Conservation (phyloP, 352 stramenopile species). For the Phytophthora foliorum region DNA sequence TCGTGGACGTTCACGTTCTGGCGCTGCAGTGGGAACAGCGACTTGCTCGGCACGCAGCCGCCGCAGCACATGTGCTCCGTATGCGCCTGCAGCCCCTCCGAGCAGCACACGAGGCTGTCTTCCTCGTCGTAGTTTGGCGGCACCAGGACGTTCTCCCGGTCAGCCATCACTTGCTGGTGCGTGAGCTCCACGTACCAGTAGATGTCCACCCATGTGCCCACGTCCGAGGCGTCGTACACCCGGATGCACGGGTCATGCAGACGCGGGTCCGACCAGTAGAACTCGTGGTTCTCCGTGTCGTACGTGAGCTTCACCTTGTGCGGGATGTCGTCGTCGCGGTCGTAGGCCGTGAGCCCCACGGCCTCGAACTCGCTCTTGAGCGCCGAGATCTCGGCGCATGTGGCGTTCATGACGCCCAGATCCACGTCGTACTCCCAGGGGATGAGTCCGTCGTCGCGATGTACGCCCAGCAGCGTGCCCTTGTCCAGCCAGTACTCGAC, state of each 20-base stretch:
- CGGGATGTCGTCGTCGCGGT: slow-evolving; percentile 75
- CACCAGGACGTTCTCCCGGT: slow-evolving; percentile 61
- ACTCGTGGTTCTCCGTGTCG: slow-evolving; percentile 83
- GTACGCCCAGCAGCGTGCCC: slow-evolving; percentile 74
- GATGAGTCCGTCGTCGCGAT: slow-evolving; percentile 78
- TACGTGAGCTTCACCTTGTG: slow-evolving; percentile 89
- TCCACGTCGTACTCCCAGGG: slow-evolving; percentile 87
- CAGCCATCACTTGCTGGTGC: slow-evolving; percentile 46
- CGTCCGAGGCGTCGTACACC: slow-evolving; percentile 71
- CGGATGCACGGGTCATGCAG: slow-evolving; percentile 84
- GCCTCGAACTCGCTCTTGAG: slow-evolving; percentile 73
- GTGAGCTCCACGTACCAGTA: slow-evolving; percentile 85
- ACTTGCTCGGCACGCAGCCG: slow-evolving; percentile 67
- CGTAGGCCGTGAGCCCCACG: slow-evolving; percentile 72
- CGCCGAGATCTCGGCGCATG: slow-evolving; percentile 71
- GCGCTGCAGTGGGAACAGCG: slow-evolving; percentile 70
- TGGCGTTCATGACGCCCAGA: slow-evolving; percentile 81
- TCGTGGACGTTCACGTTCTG: slow-evolving; percentile 59
- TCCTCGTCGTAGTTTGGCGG: slow-evolving; percentile 68
- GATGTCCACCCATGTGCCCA: slow-evolving; percentile 80
- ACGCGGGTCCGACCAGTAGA: slow-evolving; percentile 82
- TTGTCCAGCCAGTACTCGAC: slow-evolving; percentile 90
- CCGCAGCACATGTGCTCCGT: slow-evolving; percentile 84
- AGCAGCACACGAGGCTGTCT: slow-evolving; percentile 77
- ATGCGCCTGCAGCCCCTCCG: slow-evolving; percentile 67